Evolutionary conservation across 306 rosid genomes (phyloP), one percentile per base, ranked within the genome.

Genomic region (Vicia villosa): DNA sequence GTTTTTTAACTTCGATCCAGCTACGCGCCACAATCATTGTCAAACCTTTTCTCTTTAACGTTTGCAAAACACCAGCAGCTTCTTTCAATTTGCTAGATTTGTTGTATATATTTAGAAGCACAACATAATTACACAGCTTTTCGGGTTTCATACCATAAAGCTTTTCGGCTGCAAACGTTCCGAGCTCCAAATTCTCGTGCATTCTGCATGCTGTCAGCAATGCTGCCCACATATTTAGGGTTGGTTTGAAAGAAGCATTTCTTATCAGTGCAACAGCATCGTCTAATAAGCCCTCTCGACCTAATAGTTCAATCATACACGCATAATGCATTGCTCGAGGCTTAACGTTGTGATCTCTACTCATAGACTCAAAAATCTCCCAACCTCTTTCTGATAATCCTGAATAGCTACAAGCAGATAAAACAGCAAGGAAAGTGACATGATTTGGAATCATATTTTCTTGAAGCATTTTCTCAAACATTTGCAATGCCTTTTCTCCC

Each of bases 271-370:
- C 92, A 63, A 69, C 80, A 21, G 96, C 96, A 74, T 92, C 96
- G 14, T 86, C 89, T 62, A 89, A 47, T 30, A 82, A 84, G 24
- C 96, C 96, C 63, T 89, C 92, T 64, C 84, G 80, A 26, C 98
- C 98, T 19, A 92, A 85, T 77, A 92, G 77, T 68, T 92, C 98
- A 41, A 92, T 75, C 93, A 92, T 89, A 74, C 96, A 89, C 0
- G 96, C 89, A 68, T 77, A 89, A 76, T 92, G 98, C 98, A 92
- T 92, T n/a, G 98, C 89, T n/a, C 96, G 91, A 41, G 96, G 95
- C 75, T 82, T 87, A 37, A 88, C 69, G 73, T 82, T 92, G 82
- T 88, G 78, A 78, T 86, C 93, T 63, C 76, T 78, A 43, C 74
- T 71, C 96, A 92, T 89, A 26, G 88, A 85, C 46, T 83, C 67